phyloP scores from a whole-genome alignment of 306 rosid genomes.

The Dalbergia cochinchinensis region DNA sequence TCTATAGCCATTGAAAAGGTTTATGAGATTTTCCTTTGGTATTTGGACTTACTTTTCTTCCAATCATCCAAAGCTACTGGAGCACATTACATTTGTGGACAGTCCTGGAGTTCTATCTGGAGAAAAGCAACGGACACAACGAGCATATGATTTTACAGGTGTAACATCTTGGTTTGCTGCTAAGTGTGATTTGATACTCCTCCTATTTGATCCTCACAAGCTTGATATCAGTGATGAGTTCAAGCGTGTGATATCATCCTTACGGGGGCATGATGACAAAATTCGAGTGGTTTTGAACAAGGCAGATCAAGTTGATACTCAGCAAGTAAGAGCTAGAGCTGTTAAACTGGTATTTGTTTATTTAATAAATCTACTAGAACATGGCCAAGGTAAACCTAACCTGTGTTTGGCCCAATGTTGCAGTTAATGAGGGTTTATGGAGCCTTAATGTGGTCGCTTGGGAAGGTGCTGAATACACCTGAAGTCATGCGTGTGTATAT shows the following conservation, averaged over 20 bases:
- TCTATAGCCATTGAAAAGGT: slow-evolving; percentile 28
- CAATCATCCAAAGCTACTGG: slow-evolving; percentile 64
- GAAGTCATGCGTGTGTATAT: slow-evolving; percentile 93
- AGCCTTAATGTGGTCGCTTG: slow-evolving; percentile 98
- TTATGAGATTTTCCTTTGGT: slow-evolving; percentile 12
- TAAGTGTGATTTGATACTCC: slow-evolving; percentile 86
- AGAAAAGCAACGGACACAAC: slow-evolving; percentile 91
- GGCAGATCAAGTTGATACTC: slow-evolving; percentile 94
- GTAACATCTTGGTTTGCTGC: slow-evolving; percentile 98
- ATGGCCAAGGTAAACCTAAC: slow-evolving; percentile 7
- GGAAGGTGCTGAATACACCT: slow-evolving; percentile 93
- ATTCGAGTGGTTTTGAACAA: slow-evolving; percentile 91
- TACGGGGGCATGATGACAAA: slow-evolving; percentile 91
- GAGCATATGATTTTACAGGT: slow-evolving; percentile 89
- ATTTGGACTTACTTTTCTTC: slow-evolving; percentile 23
- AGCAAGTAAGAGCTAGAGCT: slow-evolving; percentile 64
- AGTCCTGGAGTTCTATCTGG: slow-evolving; percentile 96
- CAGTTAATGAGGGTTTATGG: slow-evolving; percentile 98
- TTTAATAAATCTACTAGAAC: slow-evolving; percentile 26
- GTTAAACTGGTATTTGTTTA: slow-evolving; percentile 23
- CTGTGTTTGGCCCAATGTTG: slow-evolving; percentile 35
- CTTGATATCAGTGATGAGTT: slow-evolving; percentile 94
- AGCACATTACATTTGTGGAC: slow-evolving; percentile 90
- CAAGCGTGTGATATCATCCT: slow-evolving; percentile 90
- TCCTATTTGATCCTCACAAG: slow-evolving; percentile 93